A percentile compares a stretch with the other conserved stretches of the same genome.
Conservation (phyloP, 805 yeast genomes). For the Candida vaughaniae region DNA sequence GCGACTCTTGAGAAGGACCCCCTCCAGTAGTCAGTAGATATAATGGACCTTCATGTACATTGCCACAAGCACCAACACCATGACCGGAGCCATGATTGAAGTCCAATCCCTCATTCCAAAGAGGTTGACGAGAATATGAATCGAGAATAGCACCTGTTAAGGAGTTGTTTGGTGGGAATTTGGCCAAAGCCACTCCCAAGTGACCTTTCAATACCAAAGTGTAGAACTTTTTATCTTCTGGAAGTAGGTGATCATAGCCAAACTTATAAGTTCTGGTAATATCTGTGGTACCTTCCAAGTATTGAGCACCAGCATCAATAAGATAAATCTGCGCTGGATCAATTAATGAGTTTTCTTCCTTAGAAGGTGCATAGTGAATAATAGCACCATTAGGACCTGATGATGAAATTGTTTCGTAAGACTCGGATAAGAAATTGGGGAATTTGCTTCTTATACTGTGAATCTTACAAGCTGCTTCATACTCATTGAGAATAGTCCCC, state of each 20-base stretch:
- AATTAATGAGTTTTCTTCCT: constrained; percentile 55
- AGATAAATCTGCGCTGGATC: constrained; percentile 57
- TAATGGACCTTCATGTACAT: constrained; percentile 94
- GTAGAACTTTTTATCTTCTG: constrained; percentile 70
- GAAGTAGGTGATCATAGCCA: constrained; percentile 26
- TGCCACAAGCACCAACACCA: constrained; percentile 89
- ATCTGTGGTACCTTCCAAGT: constrained; percentile 79
- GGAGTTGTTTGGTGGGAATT: constrained; percentile 66
- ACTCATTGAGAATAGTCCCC: constrained; percentile 52
- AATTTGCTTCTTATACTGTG: constrained; percentile 52
- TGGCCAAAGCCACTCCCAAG: constrained; percentile 75
- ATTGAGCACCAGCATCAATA: constrained; percentile 61
- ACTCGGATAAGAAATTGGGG: constrained; percentile 61
- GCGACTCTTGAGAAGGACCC: constrained; percentile 48
- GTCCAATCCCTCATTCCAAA: constrained; percentile 81
- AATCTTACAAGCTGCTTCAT: constrained; percentile 61
- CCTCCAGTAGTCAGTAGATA: constrained; percentile 64
- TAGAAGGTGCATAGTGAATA: constrained; percentile 72
- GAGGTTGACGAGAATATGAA: constrained; percentile 73
- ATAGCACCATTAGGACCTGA: constrained; percentile 75
- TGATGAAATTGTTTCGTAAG: constrained; percentile 76
- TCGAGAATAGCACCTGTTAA: constrained; percentile 78
- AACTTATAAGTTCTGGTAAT: constrained; percentile 87
- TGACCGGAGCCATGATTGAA: constrained; percentile 97
- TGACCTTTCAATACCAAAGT: constrained; percentile 92